Evolutionary conservation across 306 rosid species (phyloP).

Genomic region (Spatholobus suberectus): DNA sequence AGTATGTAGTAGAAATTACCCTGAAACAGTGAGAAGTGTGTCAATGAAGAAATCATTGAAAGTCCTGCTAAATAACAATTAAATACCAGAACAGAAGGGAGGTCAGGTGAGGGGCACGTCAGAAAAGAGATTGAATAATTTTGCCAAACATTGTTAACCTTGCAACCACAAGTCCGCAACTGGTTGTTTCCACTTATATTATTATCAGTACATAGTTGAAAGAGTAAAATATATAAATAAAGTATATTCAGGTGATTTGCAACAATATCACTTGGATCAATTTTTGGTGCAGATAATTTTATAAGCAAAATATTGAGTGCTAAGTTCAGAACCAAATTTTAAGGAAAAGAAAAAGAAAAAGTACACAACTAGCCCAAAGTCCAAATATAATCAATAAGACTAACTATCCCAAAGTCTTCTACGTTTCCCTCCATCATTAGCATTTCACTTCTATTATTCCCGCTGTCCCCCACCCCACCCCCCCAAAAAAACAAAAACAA

Average conservation of each 20-base stretch:
- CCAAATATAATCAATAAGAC: slow-evolving; percentile 12
- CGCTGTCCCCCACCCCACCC: too few relatives aligned
- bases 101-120: neutral
- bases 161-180: neutral
- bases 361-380: neutral
- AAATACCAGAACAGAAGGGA: slow-evolving; percentile 22
- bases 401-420: neutral
- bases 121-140: slow-evolving; percentile 26
- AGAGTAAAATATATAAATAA: neutral
- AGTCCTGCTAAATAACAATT: slow-evolving; percentile 23
- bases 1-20: slow-evolving; percentile 83
- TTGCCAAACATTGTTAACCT: neutral
- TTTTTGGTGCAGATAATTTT: slow-evolving; percentile 11
- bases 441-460: neutral
- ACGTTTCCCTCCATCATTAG: neutral
- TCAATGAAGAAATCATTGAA: slow-evolving; percentile 26
- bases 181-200: slow-evolving; percentile 8
- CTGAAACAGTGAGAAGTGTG: slow-evolving; percentile 55
- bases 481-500: too few relatives aligned
- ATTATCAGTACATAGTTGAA: slow-evolving; percentile 22
- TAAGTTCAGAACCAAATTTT: neutral
- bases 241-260: slow-evolving; percentile 11
- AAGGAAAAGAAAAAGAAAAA: slow-evolving; percentile 9
- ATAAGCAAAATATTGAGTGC: slow-evolving; percentile 1
- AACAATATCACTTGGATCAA: slow-evolving; percentile 11